Conservation (phyloP, 202 grass and related monocot genomes). For the Schoenoplectus triqueter region DNA sequence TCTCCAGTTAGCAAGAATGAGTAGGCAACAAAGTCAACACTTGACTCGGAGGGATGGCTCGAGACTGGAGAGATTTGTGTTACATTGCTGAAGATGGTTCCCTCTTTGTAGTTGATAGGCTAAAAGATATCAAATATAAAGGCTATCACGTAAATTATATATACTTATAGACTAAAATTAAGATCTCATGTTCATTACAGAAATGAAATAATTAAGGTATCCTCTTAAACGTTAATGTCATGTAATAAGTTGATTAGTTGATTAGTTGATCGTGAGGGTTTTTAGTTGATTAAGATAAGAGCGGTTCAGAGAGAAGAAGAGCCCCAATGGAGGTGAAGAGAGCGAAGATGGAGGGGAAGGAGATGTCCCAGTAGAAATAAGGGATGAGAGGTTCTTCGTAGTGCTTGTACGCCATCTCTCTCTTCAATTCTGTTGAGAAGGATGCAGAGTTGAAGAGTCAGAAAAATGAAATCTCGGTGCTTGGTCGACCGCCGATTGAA, state of each 20-base stretch:
- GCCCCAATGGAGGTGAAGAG: not conserved
- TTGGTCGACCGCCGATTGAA: no score
- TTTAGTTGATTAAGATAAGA: not conserved
- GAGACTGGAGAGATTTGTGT: conserved; percentile 78
- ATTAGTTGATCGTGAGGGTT: not conserved
- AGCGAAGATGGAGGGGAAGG: not conserved
- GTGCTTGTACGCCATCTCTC: no score
- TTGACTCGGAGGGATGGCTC: conserved; percentile 78
- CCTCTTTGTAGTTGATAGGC: conserved; percentile 86
- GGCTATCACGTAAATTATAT: conserved; percentile 73
- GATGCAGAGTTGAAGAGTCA: no score
- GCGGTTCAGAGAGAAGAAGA: not conserved
- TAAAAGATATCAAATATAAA: conserved; percentile 99
- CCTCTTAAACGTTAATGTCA: no score
- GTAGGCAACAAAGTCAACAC: conserved; percentile 66
- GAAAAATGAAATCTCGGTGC: no score
- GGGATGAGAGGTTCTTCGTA: no score
- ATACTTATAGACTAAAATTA: not conserved
- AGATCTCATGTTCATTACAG: not conserved
- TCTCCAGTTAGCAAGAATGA: conserved; percentile 46
- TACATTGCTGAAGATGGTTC: conserved; percentile 90
- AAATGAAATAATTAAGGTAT: not conserved
- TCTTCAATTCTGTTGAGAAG: no score
- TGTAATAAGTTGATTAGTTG: not conserved
- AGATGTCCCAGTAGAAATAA: no score